A percentile compares a stretch with the other conserved stretches of the same genome.
Conservation (phyloP, 2,329 filamentous ascomycete species). For the Coniochaeta sp. region DNA sequence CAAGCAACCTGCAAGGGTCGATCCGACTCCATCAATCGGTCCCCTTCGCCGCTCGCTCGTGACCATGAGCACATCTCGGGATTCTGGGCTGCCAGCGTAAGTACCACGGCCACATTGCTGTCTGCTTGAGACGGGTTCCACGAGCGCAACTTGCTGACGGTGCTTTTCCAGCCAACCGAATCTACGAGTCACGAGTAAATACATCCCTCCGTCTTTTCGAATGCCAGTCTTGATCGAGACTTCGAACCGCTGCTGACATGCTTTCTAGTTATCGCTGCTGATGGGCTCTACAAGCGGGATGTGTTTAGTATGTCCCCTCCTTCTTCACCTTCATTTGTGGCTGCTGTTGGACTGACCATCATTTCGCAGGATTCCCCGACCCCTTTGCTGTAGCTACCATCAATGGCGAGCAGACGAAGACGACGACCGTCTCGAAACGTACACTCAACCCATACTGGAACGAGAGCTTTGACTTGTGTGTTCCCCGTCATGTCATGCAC, state of each 20-base stretch:
- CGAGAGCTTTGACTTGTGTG: slow-evolving; percentile 96
- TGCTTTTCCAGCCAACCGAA: slow-evolving; percentile 63
- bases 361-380: slow-evolving; percentile 76
- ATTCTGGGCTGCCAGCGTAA: slow-evolving; percentile 57
- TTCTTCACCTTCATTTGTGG: not conserved
- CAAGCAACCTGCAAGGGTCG: slow-evolving; percentile 9
- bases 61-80: slow-evolving; percentile 39
- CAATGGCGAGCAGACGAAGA: slow-evolving; percentile 96
- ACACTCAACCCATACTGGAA: slow-evolving; percentile 99
- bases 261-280: slow-evolving; percentile 84
- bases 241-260: slow-evolving; percentile 22
- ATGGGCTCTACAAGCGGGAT: slow-evolving; percentile 98
- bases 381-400: slow-evolving; percentile 96
- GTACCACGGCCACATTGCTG: slow-evolving; percentile 28
- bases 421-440: slow-evolving; percentile 94
- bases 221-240: slow-evolving; percentile 9
- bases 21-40: slow-evolving; percentile 2
- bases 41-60: slow-evolving; percentile 16
- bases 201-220: slow-evolving; percentile 6
- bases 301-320: slow-evolving; percentile 76
- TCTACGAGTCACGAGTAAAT: slow-evolving; percentile 85
- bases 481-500: slow-evolving; percentile 15
- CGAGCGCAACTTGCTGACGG: slow-evolving; percentile 13
- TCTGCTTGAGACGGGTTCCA: slow-evolving; percentile 3
- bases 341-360: slow-evolving; percentile 6